Evolutionary conservation across 371 early-diverging fungal genomes (phyloP).

Genomic region (Lichtheimia corymbifera): DNA sequence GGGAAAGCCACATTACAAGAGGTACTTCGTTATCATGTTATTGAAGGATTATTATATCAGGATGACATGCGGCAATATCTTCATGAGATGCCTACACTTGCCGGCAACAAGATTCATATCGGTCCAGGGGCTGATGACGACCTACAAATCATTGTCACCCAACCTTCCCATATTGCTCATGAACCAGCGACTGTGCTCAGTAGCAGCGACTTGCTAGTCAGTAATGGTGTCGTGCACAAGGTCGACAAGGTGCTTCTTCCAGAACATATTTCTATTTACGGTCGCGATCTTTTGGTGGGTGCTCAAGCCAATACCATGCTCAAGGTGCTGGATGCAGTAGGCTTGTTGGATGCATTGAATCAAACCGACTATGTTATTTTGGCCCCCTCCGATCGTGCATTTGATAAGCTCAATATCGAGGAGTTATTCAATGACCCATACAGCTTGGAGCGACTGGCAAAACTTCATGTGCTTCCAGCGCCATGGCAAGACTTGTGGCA

Average conservation of each 20-base stretch:
- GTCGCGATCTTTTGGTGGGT: conserved; percentile 50
- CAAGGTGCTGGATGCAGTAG: conserved; percentile 39
- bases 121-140: neutral
- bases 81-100: conserved; percentile 1
- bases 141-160: neutral
- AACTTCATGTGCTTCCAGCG: neutral
- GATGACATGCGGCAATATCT: neutral
- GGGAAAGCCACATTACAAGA: conserved; percentile 37
- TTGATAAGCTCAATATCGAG: conserved; percentile 23
- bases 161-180: neutral
- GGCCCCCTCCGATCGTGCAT: conserved; percentile 60
- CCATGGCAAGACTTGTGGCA: conserved; percentile 2
- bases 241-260: conserved; percentile 53
- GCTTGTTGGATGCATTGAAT: conserved; percentile 21
- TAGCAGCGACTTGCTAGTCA: conserved; percentile 38
- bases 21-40: conserved; percentile 42
- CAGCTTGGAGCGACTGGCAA: neutral
- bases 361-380: conserved; percentile 44
- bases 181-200: neutral
- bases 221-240: conserved; percentile 61
- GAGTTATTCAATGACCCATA: neutral
- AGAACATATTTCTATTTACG: conserved; percentile 41
- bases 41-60: neutral
- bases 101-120: neutral
- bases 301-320: conserved; percentile 45